These are phyloP conservation scores for Dillenia suffruticosa DNA, from an alignment of 164 flowering plant genomes.

Conservation along the genomic window DNA sequence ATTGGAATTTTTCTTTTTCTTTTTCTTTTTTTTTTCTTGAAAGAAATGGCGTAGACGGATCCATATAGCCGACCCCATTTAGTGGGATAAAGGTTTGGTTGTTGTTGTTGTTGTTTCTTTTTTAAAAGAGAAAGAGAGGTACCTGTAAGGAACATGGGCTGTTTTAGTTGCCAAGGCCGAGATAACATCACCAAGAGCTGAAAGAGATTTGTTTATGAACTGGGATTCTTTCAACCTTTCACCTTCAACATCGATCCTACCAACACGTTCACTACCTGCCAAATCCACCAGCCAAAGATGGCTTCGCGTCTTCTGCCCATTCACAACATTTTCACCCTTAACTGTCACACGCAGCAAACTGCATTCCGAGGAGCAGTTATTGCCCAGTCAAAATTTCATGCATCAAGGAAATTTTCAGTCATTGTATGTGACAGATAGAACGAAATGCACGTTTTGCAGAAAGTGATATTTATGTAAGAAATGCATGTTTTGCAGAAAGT, in stretches of 20 bases:
- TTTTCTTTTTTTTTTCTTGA: no score
- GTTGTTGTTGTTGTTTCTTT: no score
- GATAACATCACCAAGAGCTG: constrained; percentile 87
- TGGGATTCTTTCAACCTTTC: constrained; percentile 88
- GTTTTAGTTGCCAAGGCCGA: constrained; percentile 78
- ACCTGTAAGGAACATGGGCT: constrained; percentile 78
- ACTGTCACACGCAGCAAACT: constrained; percentile 80
- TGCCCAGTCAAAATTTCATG: background rate
- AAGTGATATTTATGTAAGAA: no score
- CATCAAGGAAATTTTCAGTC: no score
- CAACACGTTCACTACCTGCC: constrained; percentile 90
- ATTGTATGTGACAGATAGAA: no score
- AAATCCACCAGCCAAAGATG: constrained; percentile 86
- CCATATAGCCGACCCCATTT: no score
- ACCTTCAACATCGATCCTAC: constrained; percentile 78
- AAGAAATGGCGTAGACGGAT: no score
- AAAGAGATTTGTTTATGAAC: constrained; percentile 75
- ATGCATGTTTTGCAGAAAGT: no score
- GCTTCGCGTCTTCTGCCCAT: constrained; percentile 65
- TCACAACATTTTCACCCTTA: constrained; percentile 56
- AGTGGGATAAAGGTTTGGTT: no score
- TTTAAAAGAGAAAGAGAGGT: constrained; percentile 14
- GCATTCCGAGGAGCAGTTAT: constrained; percentile 3
- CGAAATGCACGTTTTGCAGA: no score
- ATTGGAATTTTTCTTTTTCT: no score